These are phyloP conservation scores for Candida andamanensis DNA, from an alignment of 805 yeast genomes.

Conservation along the genomic window DNA sequence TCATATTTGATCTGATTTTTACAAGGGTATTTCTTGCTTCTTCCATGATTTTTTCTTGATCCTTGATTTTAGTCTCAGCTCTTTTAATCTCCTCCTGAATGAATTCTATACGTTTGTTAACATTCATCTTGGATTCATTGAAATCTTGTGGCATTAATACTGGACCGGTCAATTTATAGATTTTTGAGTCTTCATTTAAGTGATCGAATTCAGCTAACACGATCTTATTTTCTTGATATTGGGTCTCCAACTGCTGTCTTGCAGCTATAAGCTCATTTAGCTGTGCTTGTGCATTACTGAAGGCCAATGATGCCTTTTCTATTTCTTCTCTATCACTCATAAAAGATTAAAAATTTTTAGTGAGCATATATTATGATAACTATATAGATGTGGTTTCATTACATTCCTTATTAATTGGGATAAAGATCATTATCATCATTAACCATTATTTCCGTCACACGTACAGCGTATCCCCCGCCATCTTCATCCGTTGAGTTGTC, in stretches of 20 bases:
- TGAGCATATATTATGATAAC: too few species aligned
- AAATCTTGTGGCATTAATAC: conserved; percentile 86
- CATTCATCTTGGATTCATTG: conserved; percentile 76
- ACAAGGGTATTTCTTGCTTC: conserved; percentile 51
- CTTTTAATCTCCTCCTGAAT: conserved; percentile 70
- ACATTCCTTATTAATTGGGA: not conserved
- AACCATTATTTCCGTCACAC: conserved; percentile 37
- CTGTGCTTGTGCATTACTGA: conserved; percentile 41
- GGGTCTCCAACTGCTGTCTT: conserved; percentile 88
- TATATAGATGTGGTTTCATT: too few species aligned
- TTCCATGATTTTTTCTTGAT: conserved; percentile 48
- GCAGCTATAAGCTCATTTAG: conserved; percentile 56
- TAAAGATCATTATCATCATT: conserved; percentile 24
- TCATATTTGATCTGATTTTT: conserved; percentile 34
- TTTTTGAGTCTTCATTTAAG: conserved; percentile 63
- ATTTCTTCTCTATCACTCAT: too few species aligned
- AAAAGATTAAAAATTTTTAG: too few species aligned
- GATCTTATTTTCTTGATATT: conserved; percentile 87
- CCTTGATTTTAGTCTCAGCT: conserved; percentile 63
- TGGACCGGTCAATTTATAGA: conserved; percentile 89
- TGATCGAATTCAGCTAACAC: conserved; percentile 74
- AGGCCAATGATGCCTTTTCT: conserved; percentile 41
- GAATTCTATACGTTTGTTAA: conserved; percentile 84
- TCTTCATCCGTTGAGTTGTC: conserved; percentile 12
- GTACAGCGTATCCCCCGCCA: conserved; percentile 27